phyloP scores from a whole-genome alignment of 345 rosid genomes.

The Gossypioides kirkii region DNA sequence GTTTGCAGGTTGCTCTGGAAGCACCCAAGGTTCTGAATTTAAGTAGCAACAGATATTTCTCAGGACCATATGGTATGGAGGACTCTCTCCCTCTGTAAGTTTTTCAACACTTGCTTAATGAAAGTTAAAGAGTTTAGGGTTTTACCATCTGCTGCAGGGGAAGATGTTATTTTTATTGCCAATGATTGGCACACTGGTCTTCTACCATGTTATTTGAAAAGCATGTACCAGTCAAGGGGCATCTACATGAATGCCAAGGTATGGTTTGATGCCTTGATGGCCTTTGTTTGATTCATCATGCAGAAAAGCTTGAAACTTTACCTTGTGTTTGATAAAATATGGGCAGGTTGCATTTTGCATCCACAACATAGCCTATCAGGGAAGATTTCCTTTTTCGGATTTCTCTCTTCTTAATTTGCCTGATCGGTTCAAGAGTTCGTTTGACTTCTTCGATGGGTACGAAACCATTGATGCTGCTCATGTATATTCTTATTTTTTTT shows the following conservation, averaged over 20 bases:
- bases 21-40: conserved; percentile 80
- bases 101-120: neutral
- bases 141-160: conserved; percentile 44
- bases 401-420: conserved; percentile 78
- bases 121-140: neutral
- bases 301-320: neutral
- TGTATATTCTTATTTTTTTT: neutral
- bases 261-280: neutral
- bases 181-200: conserved; percentile 97
- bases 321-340: conserved; percentile 13
- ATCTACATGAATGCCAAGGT: conserved; percentile 78
- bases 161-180: conserved; percentile 73
- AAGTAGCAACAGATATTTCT: conserved; percentile 47
- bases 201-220: conserved; percentile 78
- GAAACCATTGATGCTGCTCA: neutral
- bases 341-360: conserved; percentile 82
- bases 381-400: conserved; percentile 65
- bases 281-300: no score
- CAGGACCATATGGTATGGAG: conserved; percentile 81
- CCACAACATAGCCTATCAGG: conserved; percentile 97
- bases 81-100: neutral
- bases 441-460: conserved; percentile 85
- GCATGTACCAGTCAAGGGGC: conserved; percentile 63
- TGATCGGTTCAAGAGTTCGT: conserved; percentile 58
- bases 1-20: conserved; percentile 81